Evolutionary conservation across 2,329 filamentous ascomycete genomes (phyloP), one percentile per base, ranked within the genome.

Genomic region (Monilinia polystroma): DNA sequence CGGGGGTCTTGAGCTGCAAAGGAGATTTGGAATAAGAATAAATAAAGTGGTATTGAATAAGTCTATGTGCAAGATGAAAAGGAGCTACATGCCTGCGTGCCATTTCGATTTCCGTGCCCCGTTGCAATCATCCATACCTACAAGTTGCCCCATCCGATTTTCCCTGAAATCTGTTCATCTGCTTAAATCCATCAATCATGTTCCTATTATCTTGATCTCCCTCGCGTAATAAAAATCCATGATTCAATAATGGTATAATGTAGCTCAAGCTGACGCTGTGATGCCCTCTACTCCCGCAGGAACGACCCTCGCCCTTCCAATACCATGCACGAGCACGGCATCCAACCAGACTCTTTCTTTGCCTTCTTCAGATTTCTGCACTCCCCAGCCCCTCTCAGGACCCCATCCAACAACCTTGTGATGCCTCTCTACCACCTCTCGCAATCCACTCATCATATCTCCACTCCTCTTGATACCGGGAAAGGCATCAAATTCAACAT

Each of bases 401-500:
- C 90, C 90, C 88, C 89, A 93, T 23, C 79, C 79, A n/a, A 92
- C 81, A 52, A 77, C 77, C 69, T 84, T 83, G 32, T 82, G 78
- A 23, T 81, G 79, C 10, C 80, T 76, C 12, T 77, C 79, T 1
- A 82, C 81, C 4, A 84, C 81, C 1, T 83, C 80, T 11, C 90
- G 75, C 26, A 93, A 78, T 2, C 81, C 85, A 12, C 79, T 77
- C 80, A 93, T 85, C 78, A 93, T 85, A 41, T 83, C 84, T 18
- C 87, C 86, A 1, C 81, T 82, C 74, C 87, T 88, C 75, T 84
- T 85, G 4, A 93, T 87, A 64, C 85, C 84, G 0, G 83, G 78
- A 75, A 84, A 91, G 0, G 84, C 90, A 76, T 93, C 90, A 69
- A 93, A 90, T 72, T 91, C 84, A 26, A 93, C 80, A 1, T 80